Evolutionary conservation across 192 early-diverging fungal genomes (phyloP).

Genomic region (Backusella mclennaniae): DNA sequence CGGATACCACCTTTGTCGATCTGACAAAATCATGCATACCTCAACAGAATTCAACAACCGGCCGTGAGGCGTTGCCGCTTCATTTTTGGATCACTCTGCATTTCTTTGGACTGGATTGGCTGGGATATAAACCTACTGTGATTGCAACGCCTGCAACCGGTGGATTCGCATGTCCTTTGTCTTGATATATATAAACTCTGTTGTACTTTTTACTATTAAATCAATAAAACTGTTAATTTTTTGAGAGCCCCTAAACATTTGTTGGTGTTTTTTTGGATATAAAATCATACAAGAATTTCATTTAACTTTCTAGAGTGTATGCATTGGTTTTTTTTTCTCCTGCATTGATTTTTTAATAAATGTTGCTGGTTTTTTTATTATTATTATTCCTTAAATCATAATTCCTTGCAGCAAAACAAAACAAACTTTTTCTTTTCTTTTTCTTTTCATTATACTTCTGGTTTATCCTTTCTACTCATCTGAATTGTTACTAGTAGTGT

Average conservation of each 20-base stretch:
- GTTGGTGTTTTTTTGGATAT: too few relatives aligned
- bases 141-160: slow-evolving; percentile 19
- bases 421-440: too few relatives aligned
- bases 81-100: slow-evolving; percentile 24
- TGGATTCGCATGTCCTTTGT: slow-evolving; percentile 29
- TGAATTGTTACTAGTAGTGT: too few relatives aligned
- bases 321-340: not conserved
- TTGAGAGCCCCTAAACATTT: too few relatives aligned
- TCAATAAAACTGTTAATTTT: not conserved
- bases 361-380: not conserved
- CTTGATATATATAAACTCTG: not conserved
- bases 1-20: slow-evolving; percentile 24
- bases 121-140: slow-evolving; percentile 21
- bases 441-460: too few relatives aligned
- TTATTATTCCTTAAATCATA: not conserved
- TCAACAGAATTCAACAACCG: not conserved
- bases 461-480: too few relatives aligned
- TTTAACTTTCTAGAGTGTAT: not conserved
- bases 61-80: slow-evolving; percentile 11
- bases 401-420: not conserved
- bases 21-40: slow-evolving; percentile 22
- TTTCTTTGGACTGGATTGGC: slow-evolving; percentile 15
- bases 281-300: not conserved
- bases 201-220: not conserved
- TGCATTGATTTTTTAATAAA: not conserved